Base-by-base conservation (phyloP, 2,329 filamentous ascomycete genomes). In the Penicillium sp. region DNA sequence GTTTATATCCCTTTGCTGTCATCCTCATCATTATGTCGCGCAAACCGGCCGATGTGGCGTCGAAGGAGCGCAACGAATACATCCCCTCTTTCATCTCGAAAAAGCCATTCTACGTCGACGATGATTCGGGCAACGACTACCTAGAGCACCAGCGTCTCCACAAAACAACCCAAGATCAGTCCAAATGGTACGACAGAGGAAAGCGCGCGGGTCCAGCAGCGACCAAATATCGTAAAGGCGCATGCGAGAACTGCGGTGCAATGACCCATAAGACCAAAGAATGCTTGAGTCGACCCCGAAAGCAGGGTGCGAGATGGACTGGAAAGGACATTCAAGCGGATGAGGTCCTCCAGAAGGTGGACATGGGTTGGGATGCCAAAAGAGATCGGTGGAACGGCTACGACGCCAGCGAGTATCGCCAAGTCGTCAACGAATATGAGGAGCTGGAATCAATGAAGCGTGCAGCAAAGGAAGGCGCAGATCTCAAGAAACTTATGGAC, bases 381-480 rank as follows among this genome's bases (percentile, higher is more conserved):
- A 82, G 94, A 62, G 94, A 99, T 76, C 84, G 92, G 39, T 99
- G 94, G 92, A 96, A 96, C 68, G 92, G 92, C n/a, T 99, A 95
- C 72, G 92, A 97, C 69, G 79, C 91, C 1, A 84, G 83, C 59
- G 89, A 97, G 71, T 97, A 96, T 69, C 81, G 84, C 54, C 80
- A 83, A 54, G 89, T 97, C n/a, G 85, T 97, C 36, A 86, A 95
- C 45, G 90, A 96, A 63, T 96, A 89, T 71, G 87, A 94, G 56
- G 84, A 92, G 67, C 77, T 96, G 70, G 92, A 96, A 68, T 84
- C 87, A 59, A 76, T 96, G 56, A 86, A 78, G 55, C 78, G 78
- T 41, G 77, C 76, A 43, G 80, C 79, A n/a, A 74, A 73, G 18
- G 74, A 76, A 7, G 74, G 72, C 3, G 77, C 79, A 30, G 76